Evolutionary conservation across 208 protist species (phyloP), one percentile per base, ranked within the genome.

Genomic region (Trypanosoma lewisi): DNA sequence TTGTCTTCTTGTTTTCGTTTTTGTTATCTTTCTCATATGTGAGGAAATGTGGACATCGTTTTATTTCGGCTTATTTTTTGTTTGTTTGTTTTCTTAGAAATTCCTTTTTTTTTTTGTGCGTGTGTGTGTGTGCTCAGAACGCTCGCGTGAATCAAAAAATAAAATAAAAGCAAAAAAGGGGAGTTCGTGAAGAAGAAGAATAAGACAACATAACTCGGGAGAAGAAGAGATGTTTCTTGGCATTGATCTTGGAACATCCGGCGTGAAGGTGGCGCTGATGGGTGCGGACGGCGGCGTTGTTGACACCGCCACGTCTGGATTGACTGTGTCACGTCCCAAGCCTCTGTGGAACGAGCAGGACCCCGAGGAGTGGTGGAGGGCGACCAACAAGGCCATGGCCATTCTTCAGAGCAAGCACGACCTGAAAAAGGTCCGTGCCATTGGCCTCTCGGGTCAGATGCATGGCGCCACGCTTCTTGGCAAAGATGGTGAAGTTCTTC

Each of bases 261-360:
- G 78, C 58, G 73, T 93, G 49, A 89, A 88, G 75, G 72, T 93
- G 25, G 86, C 70, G 37, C 63, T 88, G 31, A 88, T 88, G 75
- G 70, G 47, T 21, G 45, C 17, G 17, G 55, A 83, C n/a, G 83
- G 86, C 45, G 50, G 12, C 28, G 79, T 88, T 49, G 54, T 90
- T 17, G 83, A 82, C 66, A 89, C 73, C 27, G 87, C 81, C 17
- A 76, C 73, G 5, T 52, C 65, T 4, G 49, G 73, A 0, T 70
- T 90, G n/a, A 74, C 67, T 7, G 76, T 87, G 27, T 75, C 73
- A 45, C 78, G 83, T 57, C 79, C 77, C 23, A 78, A 85, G 16
- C 87, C 81, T 25, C 69, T 93, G 33, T 90, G 81, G 77, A 83
- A 81, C 47, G 86, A 90, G 60, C 81, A 93, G 64, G 74, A 89